Percentiles rank a stretch among this genome's conserved stretches.
Evolutionary conservation across 495 filamentous ascomycete species (phyloP).

Genomic region (Penicillium argentinense): DNA sequence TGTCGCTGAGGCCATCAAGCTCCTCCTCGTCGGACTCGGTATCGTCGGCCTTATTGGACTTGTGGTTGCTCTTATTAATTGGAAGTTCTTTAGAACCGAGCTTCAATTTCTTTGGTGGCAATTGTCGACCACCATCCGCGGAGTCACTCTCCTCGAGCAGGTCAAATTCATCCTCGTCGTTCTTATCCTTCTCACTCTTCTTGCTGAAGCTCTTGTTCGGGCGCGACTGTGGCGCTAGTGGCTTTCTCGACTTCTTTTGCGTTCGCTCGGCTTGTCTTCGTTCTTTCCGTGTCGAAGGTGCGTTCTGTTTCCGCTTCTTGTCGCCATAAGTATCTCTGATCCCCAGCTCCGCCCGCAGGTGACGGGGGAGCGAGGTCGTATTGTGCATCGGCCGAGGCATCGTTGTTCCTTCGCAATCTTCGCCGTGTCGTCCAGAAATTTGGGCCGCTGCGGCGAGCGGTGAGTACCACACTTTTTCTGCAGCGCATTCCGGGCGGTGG

Average conservation of each 20-base stretch:
- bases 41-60: background rate
- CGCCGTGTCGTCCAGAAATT: background rate
- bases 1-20: constrained; percentile 9
- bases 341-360: constrained; percentile 59
- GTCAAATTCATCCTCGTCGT: constrained; percentile 30
- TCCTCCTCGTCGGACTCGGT: background rate
- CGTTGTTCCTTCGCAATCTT: constrained; percentile 3
- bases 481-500: constrained; percentile 30
- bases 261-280: constrained; percentile 56
- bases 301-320: constrained; percentile 40
- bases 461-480: constrained; percentile 16
- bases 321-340: constrained; percentile 42
- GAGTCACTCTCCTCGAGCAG: constrained; percentile 17
- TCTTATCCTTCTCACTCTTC: constrained; percentile 27
- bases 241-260: constrained; percentile 50
- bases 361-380: constrained; percentile 63
- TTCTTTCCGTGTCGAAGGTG: constrained; percentile 56
- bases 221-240: constrained; percentile 5
- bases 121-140: constrained; percentile 1
- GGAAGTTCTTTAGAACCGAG: constrained; percentile 2
- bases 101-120: constrained; percentile 5
- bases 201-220: background rate
- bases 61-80: constrained; percentile 20
- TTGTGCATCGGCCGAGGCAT: constrained; percentile 50
- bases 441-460: constrained; percentile 12